Percentiles rank a stretch among this genome's conserved stretches.
Conservation (phyloP, 805 yeast species). For the Kuraishia floccosa region DNA sequence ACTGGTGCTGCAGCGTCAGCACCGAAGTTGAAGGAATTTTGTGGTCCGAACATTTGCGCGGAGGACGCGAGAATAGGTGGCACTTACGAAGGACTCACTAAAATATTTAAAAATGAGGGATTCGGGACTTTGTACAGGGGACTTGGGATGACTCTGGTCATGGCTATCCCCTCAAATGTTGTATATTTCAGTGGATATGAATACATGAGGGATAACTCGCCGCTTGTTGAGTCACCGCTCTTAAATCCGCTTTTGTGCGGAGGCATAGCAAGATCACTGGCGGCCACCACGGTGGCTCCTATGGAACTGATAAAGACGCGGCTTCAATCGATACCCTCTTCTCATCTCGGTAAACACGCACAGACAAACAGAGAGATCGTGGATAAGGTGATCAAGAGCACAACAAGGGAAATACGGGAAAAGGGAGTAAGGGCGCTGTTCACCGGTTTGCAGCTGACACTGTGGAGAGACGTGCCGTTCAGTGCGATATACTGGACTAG, state of each 20-base stretch:
- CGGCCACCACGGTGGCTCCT: constrained; percentile 83
- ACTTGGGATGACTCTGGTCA: constrained; percentile 62
- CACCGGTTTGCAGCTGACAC: constrained; percentile 76
- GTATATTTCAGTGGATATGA: constrained; percentile 95
- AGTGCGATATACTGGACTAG: constrained; percentile 91
- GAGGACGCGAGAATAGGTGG: constrained; percentile 12
- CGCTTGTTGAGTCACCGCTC: constrained; percentile 26
- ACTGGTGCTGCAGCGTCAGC: background rate
- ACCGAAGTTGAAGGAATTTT: constrained; percentile 18
- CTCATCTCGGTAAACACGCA: constrained; percentile 11
- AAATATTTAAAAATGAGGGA: constrained; percentile 69
- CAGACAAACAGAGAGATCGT: constrained; percentile 28
- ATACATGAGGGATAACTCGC: constrained; percentile 65
- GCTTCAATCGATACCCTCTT: constrained; percentile 74
- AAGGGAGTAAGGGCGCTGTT: constrained; percentile 61
- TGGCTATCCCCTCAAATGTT: constrained; percentile 90
- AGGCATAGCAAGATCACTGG: constrained; percentile 65
- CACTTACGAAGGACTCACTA: constrained; percentile 6
- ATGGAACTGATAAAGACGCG: constrained; percentile 81
- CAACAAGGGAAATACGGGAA: constrained; percentile 27
- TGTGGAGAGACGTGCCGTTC: constrained; percentile 97
- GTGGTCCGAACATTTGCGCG: constrained; percentile 28
- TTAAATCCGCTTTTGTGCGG: constrained; percentile 81
- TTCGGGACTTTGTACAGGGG: constrained; percentile 79
- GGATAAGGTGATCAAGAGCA: constrained; percentile 25